These are phyloP conservation scores for Cantharellus anzutake DNA, from an alignment of 768 basidiomycete species.

Conservation along the genomic window DNA sequence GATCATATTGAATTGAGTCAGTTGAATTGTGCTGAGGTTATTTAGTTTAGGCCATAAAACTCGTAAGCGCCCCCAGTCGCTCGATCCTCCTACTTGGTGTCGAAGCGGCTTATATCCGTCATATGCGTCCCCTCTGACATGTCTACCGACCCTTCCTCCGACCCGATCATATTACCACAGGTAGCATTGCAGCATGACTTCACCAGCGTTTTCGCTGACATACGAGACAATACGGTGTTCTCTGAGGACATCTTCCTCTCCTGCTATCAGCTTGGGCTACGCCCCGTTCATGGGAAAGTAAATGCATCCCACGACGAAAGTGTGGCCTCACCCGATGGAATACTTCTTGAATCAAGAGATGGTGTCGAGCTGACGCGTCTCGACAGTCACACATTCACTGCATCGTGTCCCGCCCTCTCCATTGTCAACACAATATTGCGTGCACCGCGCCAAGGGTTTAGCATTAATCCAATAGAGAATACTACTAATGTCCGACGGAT, in stretches of 20 bases:
- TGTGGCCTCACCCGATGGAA: neutral
- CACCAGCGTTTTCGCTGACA: constrained; percentile 38
- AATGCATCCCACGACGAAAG: constrained; percentile 30
- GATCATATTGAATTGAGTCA: no score
- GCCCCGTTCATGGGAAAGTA: constrained; percentile 48
- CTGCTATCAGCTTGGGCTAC: constrained; percentile 30
- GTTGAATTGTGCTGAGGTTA: no score
- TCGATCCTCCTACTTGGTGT: no score
- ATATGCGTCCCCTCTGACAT: neutral
- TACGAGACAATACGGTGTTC: constrained; percentile 34
- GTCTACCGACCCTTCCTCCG: neutral
- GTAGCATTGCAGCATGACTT: constrained; percentile 44
- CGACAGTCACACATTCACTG: constrained; percentile 20
- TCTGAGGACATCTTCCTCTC: constrained; percentile 57
- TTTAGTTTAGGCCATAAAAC: no score
- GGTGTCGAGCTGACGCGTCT: constrained; percentile 22
- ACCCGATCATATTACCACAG: constrained; percentile 24
- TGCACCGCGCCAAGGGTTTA: neutral
- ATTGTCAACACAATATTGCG: constrained; percentile 3
- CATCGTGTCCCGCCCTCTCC: constrained; percentile 27
- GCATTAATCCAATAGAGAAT: neutral
- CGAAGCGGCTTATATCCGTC: no score
- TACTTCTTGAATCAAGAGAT: constrained; percentile 24
- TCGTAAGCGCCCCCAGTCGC: no score
- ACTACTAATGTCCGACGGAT: constrained; percentile 15